Percentiles rank a stretch among this genome's conserved stretches.
Conservation (phyloP, 306 rosid species). For the Carpinus viminea region DNA sequence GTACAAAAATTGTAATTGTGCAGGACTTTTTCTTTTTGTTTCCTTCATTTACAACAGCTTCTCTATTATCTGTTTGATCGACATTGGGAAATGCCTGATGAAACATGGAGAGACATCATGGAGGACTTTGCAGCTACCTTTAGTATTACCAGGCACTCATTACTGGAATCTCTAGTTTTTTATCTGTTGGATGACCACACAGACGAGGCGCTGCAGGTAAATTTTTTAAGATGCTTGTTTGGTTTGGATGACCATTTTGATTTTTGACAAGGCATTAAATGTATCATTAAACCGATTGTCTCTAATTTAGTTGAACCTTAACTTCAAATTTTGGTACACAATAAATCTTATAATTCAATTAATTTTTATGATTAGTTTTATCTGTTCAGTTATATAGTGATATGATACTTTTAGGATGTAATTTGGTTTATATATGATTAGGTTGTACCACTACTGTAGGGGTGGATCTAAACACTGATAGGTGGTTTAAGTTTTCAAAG, state of each 20-base stretch:
- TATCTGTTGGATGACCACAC: constrained; percentile 85
- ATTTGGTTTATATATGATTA: background rate
- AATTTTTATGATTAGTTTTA: too few species aligned
- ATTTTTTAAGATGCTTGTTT: constrained; percentile 17
- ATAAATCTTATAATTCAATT: background rate
- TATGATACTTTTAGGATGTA: background rate
- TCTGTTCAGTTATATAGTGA: background rate
- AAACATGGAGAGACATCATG: constrained; percentile 70
- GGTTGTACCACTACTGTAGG: background rate
- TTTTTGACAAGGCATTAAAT: background rate
- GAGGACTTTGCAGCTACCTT: constrained; percentile 89
- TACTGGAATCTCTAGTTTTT: constrained; percentile 78
- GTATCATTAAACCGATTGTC: constrained; percentile 17
- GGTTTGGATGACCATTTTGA: constrained; percentile 19
- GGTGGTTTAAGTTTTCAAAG: background rate
- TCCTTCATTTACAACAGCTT: constrained; percentile 72
- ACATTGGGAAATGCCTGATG: constrained; percentile 85
- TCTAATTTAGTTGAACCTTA: constrained; percentile 13
- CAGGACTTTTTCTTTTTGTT: constrained; percentile 15
- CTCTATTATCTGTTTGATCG: constrained; percentile 92
- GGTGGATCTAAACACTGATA: too few species aligned
- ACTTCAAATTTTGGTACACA: constrained; percentile 8
- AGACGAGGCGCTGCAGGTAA: constrained; percentile 87
- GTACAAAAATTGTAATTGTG: constrained; percentile 15
- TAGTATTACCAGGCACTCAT: constrained; percentile 67